Percentiles rank a stretch among this genome's conserved stretches.
Evolutionary conservation across 306 rosid species (phyloP).

Genomic region (Carpinus fangiana): DNA sequence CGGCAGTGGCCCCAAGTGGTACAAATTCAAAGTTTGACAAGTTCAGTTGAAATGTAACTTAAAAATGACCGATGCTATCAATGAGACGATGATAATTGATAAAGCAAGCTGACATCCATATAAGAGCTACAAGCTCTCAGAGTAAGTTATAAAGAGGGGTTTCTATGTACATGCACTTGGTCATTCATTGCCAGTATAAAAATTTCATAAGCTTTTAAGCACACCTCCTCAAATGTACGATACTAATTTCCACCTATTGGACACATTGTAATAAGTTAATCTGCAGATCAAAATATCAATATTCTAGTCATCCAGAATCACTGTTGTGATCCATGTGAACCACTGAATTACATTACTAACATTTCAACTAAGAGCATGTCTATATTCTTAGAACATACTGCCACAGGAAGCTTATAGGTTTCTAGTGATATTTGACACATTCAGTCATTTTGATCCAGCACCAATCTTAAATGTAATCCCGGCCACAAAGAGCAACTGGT

Average conservation of each 20-base stretch:
- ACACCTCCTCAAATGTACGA: background rate
- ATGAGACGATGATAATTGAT: background rate
- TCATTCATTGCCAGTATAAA: background rate
- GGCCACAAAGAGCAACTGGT: background rate
- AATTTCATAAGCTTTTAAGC: background rate
- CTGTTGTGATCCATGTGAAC: background rate
- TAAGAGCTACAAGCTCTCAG: background rate
- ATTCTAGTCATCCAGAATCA: conserved; percentile 7
- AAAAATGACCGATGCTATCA: background rate
- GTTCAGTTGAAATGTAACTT: background rate
- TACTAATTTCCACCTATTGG: background rate
- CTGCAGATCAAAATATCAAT: background rate
- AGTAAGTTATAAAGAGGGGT: background rate
- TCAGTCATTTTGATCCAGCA: background rate
- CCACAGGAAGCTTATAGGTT: background rate
- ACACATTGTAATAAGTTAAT: background rate
- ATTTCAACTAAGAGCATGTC: background rate
- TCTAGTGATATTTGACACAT: background rate
- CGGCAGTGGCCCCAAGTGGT: background rate
- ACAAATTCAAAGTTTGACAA: background rate
- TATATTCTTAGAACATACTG: background rate
- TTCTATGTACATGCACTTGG: background rate
- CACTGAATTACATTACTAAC: background rate
- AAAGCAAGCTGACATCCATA: background rate
- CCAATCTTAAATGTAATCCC: background rate